Evolutionary conservation across 495 filamentous ascomycete species (phyloP).

Genomic region (Xylaria intraflava): DNA sequence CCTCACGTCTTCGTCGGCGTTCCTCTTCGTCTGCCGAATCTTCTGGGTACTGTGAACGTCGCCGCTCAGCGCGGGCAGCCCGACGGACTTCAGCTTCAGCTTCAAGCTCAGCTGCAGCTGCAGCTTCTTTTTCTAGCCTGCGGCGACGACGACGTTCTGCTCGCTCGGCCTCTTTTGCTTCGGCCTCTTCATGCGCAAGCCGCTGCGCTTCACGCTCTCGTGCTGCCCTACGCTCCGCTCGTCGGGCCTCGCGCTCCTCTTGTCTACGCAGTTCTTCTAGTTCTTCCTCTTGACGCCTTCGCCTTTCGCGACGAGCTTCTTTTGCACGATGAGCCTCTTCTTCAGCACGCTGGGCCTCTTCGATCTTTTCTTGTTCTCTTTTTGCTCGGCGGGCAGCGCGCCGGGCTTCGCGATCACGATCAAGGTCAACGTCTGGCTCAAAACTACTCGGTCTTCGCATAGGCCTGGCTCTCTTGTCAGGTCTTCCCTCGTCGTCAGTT

Average conservation of each 20-base stretch:
- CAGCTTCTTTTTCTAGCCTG: conserved; percentile 29
- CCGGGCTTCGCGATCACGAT: conserved; percentile 48
- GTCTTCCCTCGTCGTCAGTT: conserved; percentile 34
- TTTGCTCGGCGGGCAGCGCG: conserved; percentile 46
- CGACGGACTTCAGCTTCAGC: conserved; percentile 40
- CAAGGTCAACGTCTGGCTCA: conserved; percentile 36
- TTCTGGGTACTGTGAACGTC: conserved; percentile 21
- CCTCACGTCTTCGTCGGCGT: conserved; percentile 44
- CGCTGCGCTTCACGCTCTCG: conserved; percentile 39
- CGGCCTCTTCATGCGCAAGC: conserved; percentile 31
- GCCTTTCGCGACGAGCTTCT: conserved; percentile 40
- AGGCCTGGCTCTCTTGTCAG: conserved; percentile 19
- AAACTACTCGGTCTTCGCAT: conserved; percentile 19
- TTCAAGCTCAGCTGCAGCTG: conserved; percentile 24
- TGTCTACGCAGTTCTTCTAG: conserved; percentile 41
- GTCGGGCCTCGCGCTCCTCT: conserved; percentile 47
- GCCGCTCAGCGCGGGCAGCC: conserved; percentile 34
- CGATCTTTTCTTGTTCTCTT: conserved; percentile 39
- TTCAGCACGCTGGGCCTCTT: conserved; percentile 39
- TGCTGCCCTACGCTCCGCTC: conserved; percentile 43
- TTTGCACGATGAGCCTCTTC: conserved; percentile 37
- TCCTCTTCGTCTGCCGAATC: conserved; percentile 41
- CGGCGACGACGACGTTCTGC: conserved; percentile 40
- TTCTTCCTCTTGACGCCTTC: conserved; percentile 38
- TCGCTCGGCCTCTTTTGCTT: conserved; percentile 38